phyloP scores from a whole-genome alignment of 352 stramenopile genomes.

The Globisporangium radiosum region DNA sequence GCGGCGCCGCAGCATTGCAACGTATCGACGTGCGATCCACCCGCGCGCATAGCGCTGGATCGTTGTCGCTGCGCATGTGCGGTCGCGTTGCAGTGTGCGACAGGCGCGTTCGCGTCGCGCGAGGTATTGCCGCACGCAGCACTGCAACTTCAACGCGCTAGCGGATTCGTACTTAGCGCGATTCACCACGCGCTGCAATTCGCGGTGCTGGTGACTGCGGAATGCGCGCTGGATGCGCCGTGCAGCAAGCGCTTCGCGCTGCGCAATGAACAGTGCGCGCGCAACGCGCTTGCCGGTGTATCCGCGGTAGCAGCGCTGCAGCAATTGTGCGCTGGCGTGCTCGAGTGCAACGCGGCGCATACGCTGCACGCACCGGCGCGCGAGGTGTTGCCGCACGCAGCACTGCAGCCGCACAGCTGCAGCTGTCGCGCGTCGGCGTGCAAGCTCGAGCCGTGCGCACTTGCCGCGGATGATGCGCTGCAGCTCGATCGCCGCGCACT shows the following conservation, averaged over 20 bases:
- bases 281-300: conserved; percentile 68
- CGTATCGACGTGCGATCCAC: conserved; percentile 31
- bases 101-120: conserved; percentile 39
- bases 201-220: conserved; percentile 48
- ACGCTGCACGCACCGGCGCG: conserved; percentile 11
- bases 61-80: conserved; percentile 21
- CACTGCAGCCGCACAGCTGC: conserved; percentile 43
- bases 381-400: conserved; percentile 43
- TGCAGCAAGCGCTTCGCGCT: conserved; percentile 50
- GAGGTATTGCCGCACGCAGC: conserved; percentile 36
- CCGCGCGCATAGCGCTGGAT: conserved; percentile 53
- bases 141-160: conserved; percentile 47
- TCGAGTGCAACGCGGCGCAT: conserved; percentile 34
- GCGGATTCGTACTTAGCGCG: conserved; percentile 56
- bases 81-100: conserved; percentile 11
- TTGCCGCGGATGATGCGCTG: conserved; percentile 55
- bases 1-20: conserved; percentile 18
- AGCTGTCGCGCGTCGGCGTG: conserved; percentile 16
- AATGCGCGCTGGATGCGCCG: conserved; percentile 64
- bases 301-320: conserved; percentile 76
- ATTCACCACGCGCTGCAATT: conserved; percentile 56
- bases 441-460: conserved; percentile 23
- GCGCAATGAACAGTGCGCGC: conserved; percentile 53
- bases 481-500: conserved; percentile 62
- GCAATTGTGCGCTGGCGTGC: conserved; percentile 30